Evolutionary conservation across 306 rosid genomes (phyloP), one percentile per base, ranked within the genome.

Genomic region (Vicia sativa): DNA sequence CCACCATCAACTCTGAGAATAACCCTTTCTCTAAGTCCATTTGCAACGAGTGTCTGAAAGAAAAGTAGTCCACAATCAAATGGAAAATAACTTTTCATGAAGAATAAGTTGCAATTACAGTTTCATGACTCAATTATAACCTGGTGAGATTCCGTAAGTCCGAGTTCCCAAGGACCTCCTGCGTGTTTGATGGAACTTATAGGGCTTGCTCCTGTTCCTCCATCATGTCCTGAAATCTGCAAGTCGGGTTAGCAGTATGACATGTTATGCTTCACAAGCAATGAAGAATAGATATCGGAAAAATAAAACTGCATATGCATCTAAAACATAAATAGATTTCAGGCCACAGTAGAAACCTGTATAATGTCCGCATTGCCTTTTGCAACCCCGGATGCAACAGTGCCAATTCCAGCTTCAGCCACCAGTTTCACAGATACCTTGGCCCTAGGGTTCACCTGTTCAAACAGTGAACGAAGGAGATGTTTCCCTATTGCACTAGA

Each of bases 111-210:
- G 60, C 29, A 71, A 56, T 28, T 4, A 54, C 64, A 67, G 53
- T 39, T 64, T 60, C 59, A 48, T 75, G 67, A 70, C 62, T 79
- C 67, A 72, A 56, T 48, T 73, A 72, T 81, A 74, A 93, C 98
- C 98, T 93, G 96, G 78, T 93, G 95, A 66, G 96, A 80, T 83
- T 93, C 98, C 65, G 98, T 86, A 42, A 93, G 85, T 64, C 98
- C 98, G 67, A 93, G 91, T 81, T 93, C 98, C 98, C 98, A 93
- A 74, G 98, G 98, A 76, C 98, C 98, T 66, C 98, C 98, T 58
- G 98, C 98, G 83, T 93, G 98, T 83, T 93, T 93, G 72, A 93
- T 93, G 75, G 98, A 93, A 85, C 98, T 93, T 63, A 93, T 84
- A 69, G 98, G 98, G 84, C 98, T 93, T 29, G 97, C 98, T 74